Evolutionary conservation across 495 filamentous ascomycete genomes (phyloP).

Genomic region (Achaetomiella virescens): DNA sequence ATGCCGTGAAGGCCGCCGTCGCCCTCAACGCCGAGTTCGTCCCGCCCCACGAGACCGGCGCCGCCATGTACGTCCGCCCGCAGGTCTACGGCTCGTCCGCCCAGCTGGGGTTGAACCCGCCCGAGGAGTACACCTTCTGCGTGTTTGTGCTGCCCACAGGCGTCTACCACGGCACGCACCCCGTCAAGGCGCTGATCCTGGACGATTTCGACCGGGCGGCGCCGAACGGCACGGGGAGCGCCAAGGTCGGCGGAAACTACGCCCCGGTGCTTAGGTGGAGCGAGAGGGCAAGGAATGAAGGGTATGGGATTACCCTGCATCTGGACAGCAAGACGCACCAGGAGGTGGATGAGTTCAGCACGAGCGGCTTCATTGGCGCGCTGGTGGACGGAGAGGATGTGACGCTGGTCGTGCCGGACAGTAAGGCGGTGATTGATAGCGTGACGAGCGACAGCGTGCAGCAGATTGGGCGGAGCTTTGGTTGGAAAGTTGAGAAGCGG

Average conservation of each 20-base stretch:
- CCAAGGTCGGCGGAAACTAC: slow-evolving; percentile 76
- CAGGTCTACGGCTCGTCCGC: slow-evolving; percentile 77
- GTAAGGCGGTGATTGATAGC: slow-evolving; percentile 72
- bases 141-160: slow-evolving; percentile 83
- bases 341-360: slow-evolving; percentile 87
- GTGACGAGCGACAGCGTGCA: slow-evolving; percentile 69
- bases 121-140: slow-evolving; percentile 81
- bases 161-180: slow-evolving; percentile 80
- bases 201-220: slow-evolving; percentile 72
- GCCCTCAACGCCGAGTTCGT: slow-evolving; percentile 81
- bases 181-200: slow-evolving; percentile 72
- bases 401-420: slow-evolving; percentile 73
- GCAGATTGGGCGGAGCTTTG: slow-evolving; percentile 59
- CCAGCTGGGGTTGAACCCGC: slow-evolving; percentile 73
- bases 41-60: slow-evolving; percentile 74
- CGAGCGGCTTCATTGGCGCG: slow-evolving; percentile 76
- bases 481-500: slow-evolving; percentile 61
- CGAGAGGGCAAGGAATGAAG: slow-evolving; percentile 62
- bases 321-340: slow-evolving; percentile 72
- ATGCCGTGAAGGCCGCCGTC: slow-evolving; percentile 71
- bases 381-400: slow-evolving; percentile 51
- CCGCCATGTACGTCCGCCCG: slow-evolving; percentile 84
- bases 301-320: slow-evolving; percentile 83
- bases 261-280: slow-evolving; percentile 77
- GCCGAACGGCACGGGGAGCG: slow-evolving; percentile 65